Base-by-base conservation (phyloP, 2,329 filamentous ascomycete genomes). In the Arthrobotrys musiformis region DNA sequence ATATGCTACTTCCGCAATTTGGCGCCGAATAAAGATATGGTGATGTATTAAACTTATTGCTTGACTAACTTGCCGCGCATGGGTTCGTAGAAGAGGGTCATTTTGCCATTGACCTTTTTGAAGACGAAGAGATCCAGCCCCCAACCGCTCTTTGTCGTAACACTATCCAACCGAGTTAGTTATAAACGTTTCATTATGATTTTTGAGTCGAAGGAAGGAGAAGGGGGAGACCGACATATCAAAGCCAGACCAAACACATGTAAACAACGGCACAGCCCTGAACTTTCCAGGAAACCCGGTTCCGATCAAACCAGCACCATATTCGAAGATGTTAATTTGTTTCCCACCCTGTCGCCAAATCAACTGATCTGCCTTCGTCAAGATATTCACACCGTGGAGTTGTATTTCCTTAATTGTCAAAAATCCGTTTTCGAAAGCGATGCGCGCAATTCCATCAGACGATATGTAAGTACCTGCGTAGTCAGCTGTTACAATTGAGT, bases 111-210 rank as follows among this genome's bases (percentile, higher is more conserved):
- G 2, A 58, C 72, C 28, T 50, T 63, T 28, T 70, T 68, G 48
- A 76, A 42, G 9, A 69, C 28, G 28, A 76, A 33, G 17, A 58
- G 46, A 26, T 76, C 72, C 7, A 76, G n/a, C 5, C 72, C 72
- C 72, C 72, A 76, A 4, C 72, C 72, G 8, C 56, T 50, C 37
- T 76, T 76, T 0, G 72, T 70, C 0, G 63, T 76, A 19, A 61
- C 24, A 7, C 72, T 76, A 35, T 52, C 24, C 8, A 26, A n/a
- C 4, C 8, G 50, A 58, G 40, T n/a, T 28, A 52, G 5, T 9
- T 17, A 4, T 15, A n/a, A n/a, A n/a, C n/a, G n/a, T n/a, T n/a
- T n/a, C n/a, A n/a, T n/a, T n/a, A n/a, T n/a, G n/a, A n/a, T n/a
- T n/a, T n/a, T n/a, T n/a, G n/a, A n/a, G n/a, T 6, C 11, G n/a